Evolutionary conservation across 768 basidiomycete species (phyloP), one percentile per base, ranked within the genome.

Genomic region (Termitomyces sp.): DNA sequence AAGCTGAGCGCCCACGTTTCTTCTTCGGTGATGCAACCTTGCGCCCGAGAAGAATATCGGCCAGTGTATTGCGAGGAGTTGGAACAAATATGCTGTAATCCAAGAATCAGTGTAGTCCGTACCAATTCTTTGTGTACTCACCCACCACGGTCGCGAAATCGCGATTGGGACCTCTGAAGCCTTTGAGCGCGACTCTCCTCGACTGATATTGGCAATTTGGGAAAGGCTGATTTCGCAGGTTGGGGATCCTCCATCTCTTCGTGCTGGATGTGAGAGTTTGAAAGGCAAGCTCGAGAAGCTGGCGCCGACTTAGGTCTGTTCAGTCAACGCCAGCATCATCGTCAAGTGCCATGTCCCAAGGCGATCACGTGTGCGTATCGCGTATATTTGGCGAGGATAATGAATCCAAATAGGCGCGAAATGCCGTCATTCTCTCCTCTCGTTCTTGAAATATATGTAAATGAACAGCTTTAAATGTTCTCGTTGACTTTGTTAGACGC

Each of bases 111-210:
- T 34, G 19, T 32, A 24, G 28, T 12, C 28, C 3, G 45, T 38
- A 11, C 24, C 7, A n/a, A 26, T 38, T 19, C 22, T 34, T 37
- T 34, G 21, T 37, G 40, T 46, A 70, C 81, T 58, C 30, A 84
- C 83, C 84, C 83, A 55, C 84, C 84, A 52, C 84, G 78, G 67
- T 87, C 84, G 51, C 87, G 78, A 66, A 86, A 84, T 24, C 86
- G 74, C 34, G 84, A 75, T 60, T 87, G 81, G 57, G 82, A 83
- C 41, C 85, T 77, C 63, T 85, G 76, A 15, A 81, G 64, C 43
- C 87, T 80, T 46, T 83, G 71, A 0, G 78, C 77, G 30, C 83
- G 75, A 63, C 87, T 88, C 51, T 82, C 83, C 49, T 83, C 78
- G 14, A 81, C 79, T 63, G 12, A 53, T 7, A 57, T 54, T 9